Conservation (phyloP, 208 protist genomes). For the Acanthamoeba castellanii region DNA sequence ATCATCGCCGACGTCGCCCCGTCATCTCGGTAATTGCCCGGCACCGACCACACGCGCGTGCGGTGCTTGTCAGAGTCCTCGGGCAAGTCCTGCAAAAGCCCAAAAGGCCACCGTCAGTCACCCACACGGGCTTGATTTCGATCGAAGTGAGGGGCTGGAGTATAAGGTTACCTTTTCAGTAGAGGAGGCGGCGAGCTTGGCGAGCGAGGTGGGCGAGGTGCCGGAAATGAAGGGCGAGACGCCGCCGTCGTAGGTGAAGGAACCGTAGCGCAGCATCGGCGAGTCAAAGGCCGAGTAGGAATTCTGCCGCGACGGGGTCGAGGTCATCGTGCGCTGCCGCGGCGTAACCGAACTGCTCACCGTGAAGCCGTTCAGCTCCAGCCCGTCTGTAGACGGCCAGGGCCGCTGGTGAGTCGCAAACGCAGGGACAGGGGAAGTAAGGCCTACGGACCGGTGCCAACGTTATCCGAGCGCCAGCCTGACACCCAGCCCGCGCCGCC, state of each 20-base stretch:
- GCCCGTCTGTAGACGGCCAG: neutral
- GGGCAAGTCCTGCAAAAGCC: neutral
- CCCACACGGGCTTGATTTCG: neutral
- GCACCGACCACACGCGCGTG: neutral
- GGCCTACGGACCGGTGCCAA: neutral
- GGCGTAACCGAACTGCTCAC: slow-evolving; percentile 16
- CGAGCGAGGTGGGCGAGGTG: neutral
- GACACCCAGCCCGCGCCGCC: slow-evolving; percentile 14
- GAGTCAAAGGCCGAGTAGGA: neutral
- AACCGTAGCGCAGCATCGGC: slow-evolving; percentile 26
- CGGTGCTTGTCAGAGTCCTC: neutral
- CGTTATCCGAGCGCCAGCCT: neutral
- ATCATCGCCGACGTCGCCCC: neutral
- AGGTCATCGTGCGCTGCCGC: neutral
- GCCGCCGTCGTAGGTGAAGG: slow-evolving; percentile 17
- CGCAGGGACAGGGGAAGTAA: too few species aligned
- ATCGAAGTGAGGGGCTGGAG: neutral
- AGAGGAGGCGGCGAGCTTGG: neutral
- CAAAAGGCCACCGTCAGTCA: neutral
- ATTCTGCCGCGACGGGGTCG: neutral
- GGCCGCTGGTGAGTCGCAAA: neutral
- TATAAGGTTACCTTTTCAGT: neutral
- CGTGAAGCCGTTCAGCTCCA: slow-evolving; percentile 11
- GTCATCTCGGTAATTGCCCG: neutral
- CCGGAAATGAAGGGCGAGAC: neutral